These are phyloP conservation scores for Ogataea ganodermae DNA, from an alignment of 805 yeast species.

Conservation along the genomic window DNA sequence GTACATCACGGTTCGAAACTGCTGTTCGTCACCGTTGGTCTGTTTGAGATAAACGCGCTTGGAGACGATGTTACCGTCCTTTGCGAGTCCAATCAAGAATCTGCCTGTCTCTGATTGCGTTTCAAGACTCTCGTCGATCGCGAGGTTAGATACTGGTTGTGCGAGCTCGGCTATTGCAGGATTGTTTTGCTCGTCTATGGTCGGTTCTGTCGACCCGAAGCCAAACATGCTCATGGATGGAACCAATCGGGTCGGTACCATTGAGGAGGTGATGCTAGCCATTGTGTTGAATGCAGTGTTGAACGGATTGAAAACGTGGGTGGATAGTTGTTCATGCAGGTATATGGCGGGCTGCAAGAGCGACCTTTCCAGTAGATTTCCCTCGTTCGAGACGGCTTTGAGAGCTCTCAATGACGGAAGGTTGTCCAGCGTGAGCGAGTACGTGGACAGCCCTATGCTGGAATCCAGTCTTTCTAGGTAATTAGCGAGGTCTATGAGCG, in stretches of 20 bases:
- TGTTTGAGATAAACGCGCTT: slow-evolving; percentile 18
- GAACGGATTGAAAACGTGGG: slow-evolving; percentile 34
- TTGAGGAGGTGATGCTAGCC: slow-evolving; percentile 24
- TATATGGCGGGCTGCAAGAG: slow-evolving; percentile 32
- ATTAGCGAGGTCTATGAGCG: slow-evolving; percentile 23
- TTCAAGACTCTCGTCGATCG: slow-evolving; percentile 15
- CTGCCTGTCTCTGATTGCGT: slow-evolving; percentile 24
- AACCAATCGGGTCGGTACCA: slow-evolving; percentile 16
- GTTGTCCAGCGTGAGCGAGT: slow-evolving; percentile 27
- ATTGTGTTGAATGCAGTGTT: slow-evolving; percentile 28
- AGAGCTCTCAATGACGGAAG: slow-evolving; percentile 29
- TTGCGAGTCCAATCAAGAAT: slow-evolving; percentile 28
- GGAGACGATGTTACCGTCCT: slow-evolving; percentile 19
- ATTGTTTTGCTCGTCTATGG: neutral
- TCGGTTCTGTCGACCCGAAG: slow-evolving; percentile 5
- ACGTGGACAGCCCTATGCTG: slow-evolving; percentile 31
- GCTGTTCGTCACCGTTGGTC: slow-evolving; percentile 1
- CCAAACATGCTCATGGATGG: slow-evolving; percentile 19
- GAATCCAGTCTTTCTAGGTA: slow-evolving; percentile 30
- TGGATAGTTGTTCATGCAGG: slow-evolving; percentile 30
- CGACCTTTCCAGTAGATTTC: slow-evolving; percentile 32
- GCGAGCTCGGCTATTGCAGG: too few relatives aligned
- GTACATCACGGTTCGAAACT: slow-evolving; percentile 28
- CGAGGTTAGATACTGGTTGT: neutral
- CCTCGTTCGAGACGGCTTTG: slow-evolving; percentile 20